Conservation (phyloP, 768 basidiomycete species). For the Collybia sordida region DNA sequence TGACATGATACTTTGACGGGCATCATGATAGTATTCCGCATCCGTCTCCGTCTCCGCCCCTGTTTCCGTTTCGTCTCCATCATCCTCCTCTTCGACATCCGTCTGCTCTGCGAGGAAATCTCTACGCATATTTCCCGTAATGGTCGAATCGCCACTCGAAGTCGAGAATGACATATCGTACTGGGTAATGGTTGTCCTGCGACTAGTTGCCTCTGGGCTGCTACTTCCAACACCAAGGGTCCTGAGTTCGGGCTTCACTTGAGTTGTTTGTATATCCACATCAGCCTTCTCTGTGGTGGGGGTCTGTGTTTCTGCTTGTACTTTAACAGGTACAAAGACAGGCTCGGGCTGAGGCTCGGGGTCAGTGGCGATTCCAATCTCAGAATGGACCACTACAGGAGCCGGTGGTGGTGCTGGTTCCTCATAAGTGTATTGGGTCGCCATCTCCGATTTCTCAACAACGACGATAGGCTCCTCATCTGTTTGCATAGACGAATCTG, state of each 20-base stretch:
- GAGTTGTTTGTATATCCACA: conserved; percentile 27
- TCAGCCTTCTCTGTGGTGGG: conserved; percentile 25
- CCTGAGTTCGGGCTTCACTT: conserved; percentile 12
- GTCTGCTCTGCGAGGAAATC: conserved; percentile 29
- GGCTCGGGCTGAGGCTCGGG: conserved; percentile 22
- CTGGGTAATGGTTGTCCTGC: conserved; percentile 50
- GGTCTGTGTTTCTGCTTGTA: conserved; percentile 38
- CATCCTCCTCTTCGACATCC: conserved; percentile 40
- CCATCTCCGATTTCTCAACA: conserved; percentile 42
- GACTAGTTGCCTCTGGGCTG: conserved; percentile 13
- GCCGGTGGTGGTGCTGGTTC: conserved; percentile 27
- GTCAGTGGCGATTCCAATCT: conserved; percentile 36
- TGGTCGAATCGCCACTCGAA: conserved; percentile 37
- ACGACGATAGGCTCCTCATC: conserved; percentile 37
- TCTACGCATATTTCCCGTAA: conserved; percentile 29
- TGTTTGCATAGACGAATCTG: conserved; percentile 47
- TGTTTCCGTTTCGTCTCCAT: conserved; percentile 66
- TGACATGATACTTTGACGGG: conserved; percentile 66
- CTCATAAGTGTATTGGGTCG: conserved; percentile 43
- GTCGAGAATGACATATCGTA: conserved; percentile 34
- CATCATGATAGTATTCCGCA: conserved; percentile 75
- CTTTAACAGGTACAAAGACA: conserved; percentile 15
- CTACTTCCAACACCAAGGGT: conserved; percentile 14
- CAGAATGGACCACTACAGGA: conserved; percentile 27
- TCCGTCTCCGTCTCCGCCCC: conserved; percentile 75